Evolutionary conservation across 352 stramenopile species (phyloP).

Genomic region (Pilasporangium apinafurcum): DNA sequence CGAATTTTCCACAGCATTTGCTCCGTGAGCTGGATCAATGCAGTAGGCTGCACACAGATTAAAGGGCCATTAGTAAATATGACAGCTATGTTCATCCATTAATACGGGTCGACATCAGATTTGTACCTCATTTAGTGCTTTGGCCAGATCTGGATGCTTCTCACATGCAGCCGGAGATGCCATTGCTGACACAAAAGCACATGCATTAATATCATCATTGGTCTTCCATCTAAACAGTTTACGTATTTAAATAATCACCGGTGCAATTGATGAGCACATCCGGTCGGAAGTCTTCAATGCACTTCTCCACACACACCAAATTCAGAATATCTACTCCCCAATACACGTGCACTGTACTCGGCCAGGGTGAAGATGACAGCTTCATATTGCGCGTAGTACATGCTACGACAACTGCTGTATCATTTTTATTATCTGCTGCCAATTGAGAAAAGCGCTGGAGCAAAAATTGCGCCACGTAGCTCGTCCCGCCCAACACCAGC

Average conservation of each 20-base stretch:
- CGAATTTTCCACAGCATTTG: slow-evolving; percentile 13
- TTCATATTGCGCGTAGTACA: slow-evolving; percentile 26
- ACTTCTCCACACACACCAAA: slow-evolving; percentile 15
- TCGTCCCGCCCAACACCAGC: slow-evolving; percentile 49
- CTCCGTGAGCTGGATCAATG: slow-evolving; percentile 22
- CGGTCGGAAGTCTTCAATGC: slow-evolving; percentile 28
- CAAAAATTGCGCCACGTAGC: slow-evolving; percentile 67
- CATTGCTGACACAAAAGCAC: slow-evolving; percentile 21
- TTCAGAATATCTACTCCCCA: slow-evolving; percentile 28
- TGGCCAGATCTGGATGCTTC: slow-evolving; percentile 27
- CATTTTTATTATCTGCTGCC: background rate
- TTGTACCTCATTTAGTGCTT: slow-evolving; percentile 37
- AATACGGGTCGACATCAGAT: background rate
- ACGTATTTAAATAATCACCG: slow-evolving; percentile 16
- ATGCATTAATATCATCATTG: no score
- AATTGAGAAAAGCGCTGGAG: slow-evolving; percentile 17
- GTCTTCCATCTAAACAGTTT: no score
- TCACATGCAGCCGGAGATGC: slow-evolving; percentile 52
- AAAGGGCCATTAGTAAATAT: background rate
- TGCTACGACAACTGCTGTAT: slow-evolving; percentile 10
- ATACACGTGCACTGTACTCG: slow-evolving; percentile 27
- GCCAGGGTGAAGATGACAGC: background rate
- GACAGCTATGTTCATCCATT: background rate
- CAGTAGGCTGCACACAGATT: slow-evolving; percentile 16
- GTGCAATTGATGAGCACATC: slow-evolving; percentile 51